Evolutionary conservation across 2,329 filamentous ascomycete genomes (phyloP).

Genomic region (Aspergillus alliaceus): DNA sequence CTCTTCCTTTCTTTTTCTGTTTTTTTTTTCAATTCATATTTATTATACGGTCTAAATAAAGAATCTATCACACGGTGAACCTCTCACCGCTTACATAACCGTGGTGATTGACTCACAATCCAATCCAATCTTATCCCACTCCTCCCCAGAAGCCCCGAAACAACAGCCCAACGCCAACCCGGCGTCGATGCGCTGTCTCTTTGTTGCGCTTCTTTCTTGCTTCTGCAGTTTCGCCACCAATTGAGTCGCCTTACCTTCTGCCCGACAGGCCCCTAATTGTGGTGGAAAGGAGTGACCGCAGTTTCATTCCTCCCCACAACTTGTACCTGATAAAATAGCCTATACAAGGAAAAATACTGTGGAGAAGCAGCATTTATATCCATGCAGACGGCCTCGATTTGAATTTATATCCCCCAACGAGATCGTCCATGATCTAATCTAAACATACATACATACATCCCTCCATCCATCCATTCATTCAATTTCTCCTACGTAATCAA

Average conservation of each 20-base stretch:
- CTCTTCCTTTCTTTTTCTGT: too few relatives aligned
- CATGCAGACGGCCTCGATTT: neutral
- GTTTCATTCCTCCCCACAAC: neutral
- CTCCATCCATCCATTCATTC: too few relatives aligned
- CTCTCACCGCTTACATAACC: conserved; percentile 4
- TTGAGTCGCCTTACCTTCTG: neutral
- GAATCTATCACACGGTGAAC: neutral
- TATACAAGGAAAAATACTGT: neutral
- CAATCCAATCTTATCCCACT: neutral
- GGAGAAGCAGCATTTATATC: neutral
- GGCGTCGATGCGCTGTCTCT: conserved; percentile 13
- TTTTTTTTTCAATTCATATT: neutral
- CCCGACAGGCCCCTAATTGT: neutral
- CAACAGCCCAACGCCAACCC: neutral
- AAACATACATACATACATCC: too few relatives aligned
- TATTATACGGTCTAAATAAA: neutral
- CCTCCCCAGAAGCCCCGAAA: neutral
- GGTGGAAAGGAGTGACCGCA: neutral
- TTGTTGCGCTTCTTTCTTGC: neutral
- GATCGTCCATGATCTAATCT: too few relatives aligned
- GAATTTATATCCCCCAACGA: neutral
- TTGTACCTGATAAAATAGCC: neutral
- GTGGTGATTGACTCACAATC: neutral
- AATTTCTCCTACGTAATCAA: neutral
- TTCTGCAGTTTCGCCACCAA: neutral